Percentiles rank a stretch among this genome's conserved stretches.
Conservation (phyloP, 1,284 basidiomycete species). For the Trichosporon asahii region DNA sequence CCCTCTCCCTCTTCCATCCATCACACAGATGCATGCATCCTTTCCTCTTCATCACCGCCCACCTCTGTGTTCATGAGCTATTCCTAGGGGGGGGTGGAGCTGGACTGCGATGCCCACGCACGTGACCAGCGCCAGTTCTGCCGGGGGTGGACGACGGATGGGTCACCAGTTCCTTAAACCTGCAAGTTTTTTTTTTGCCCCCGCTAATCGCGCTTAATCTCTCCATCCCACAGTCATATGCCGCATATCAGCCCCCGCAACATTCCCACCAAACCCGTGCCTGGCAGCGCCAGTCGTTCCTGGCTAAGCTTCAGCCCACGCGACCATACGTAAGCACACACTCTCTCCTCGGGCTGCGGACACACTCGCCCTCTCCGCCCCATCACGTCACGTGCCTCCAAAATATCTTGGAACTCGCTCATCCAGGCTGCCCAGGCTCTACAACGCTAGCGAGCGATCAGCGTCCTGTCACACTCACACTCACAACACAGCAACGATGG, state of each 20-base stretch:
- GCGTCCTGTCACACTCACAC: not conserved
- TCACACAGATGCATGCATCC: too few species aligned
- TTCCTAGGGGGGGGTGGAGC: too few species aligned
- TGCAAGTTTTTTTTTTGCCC: not conserved
- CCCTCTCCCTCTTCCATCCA: not conserved
- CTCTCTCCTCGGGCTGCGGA: not conserved
- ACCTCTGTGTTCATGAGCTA: too few species aligned
- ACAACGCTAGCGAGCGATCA: not conserved
- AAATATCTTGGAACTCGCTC: not conserved
- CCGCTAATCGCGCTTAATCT: conserved; percentile 3
- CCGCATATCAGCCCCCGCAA: not conserved
- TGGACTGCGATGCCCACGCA: too few species aligned
- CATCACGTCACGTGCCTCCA: not conserved
- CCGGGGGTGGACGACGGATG: not conserved
- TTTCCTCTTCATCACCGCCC: too few species aligned
- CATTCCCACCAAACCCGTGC: not conserved
- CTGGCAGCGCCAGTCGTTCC: not conserved
- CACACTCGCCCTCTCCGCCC: not conserved
- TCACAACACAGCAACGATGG: conserved; percentile 57
- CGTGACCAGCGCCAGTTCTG: not conserved
- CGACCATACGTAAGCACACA: not conserved
- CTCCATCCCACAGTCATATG: not conserved
- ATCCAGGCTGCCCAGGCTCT: not conserved
- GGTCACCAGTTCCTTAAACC: not conserved
- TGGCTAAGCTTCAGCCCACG: not conserved